A percentile compares a stretch with the other conserved stretches of the same genome.
Evolutionary conservation across 2,329 filamentous ascomycete genomes (phyloP).

Genomic region (Clonostachys byssicola): DNA sequence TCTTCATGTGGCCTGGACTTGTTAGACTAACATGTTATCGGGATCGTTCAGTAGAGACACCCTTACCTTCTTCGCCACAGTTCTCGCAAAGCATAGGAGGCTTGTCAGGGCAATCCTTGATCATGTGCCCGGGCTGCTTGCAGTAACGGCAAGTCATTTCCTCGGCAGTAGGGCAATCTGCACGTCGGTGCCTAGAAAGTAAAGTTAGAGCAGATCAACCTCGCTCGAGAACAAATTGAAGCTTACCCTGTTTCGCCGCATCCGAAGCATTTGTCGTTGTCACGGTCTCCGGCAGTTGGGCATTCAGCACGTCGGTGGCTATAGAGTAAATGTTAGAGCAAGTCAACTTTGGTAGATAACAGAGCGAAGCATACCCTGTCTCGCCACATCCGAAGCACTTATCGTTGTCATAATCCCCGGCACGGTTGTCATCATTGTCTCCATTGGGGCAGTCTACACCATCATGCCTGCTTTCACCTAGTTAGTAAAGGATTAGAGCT

Average conservation of each 20-base stretch:
- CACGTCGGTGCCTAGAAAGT: slow-evolving; percentile 17
- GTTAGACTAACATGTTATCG: slow-evolving; percentile 5
- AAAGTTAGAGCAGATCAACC: slow-evolving; percentile 3
- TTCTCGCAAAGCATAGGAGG: slow-evolving; percentile 54
- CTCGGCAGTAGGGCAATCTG: slow-evolving; percentile 26
- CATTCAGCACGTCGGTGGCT: slow-evolving; percentile 28
- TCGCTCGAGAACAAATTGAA: background rate
- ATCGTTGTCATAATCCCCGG: slow-evolving; percentile 13
- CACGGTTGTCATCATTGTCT: slow-evolving; percentile 1
- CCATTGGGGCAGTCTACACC: background rate
- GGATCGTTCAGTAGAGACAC: background rate
- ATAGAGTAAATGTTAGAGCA: slow-evolving; percentile 2
- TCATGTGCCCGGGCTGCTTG: slow-evolving; percentile 46
- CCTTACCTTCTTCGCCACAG: slow-evolving; percentile 51
- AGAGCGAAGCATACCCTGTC: slow-evolving; percentile 18
- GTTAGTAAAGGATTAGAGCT: background rate
- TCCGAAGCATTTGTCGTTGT: slow-evolving; percentile 24
- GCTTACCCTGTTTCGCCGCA: slow-evolving; percentile 29
- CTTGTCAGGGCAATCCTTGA: slow-evolving; percentile 59
- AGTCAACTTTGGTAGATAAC: too few species aligned
- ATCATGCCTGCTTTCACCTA: background rate
- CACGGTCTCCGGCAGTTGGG: slow-evolving; percentile 16
- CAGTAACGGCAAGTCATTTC: slow-evolving; percentile 37
- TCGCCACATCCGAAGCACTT: slow-evolving; percentile 32
- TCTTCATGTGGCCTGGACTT: slow-evolving; percentile 45